These are phyloP conservation scores for Suhomyces prunicola DNA, from an alignment of 805 yeast genomes.

Conservation along the genomic window DNA sequence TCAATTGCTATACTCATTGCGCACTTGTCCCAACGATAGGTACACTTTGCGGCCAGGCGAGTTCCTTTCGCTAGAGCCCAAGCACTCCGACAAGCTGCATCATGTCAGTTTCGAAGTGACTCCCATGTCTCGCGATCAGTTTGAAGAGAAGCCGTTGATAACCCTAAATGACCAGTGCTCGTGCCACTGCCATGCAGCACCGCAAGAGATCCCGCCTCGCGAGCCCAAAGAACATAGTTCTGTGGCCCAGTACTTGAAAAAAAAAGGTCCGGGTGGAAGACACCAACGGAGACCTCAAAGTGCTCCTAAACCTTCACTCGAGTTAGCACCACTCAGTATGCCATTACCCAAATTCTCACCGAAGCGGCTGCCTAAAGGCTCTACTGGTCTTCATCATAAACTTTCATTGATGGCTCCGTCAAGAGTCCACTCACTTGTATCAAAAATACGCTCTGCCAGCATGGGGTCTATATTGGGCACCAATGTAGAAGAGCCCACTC, in stretches of 20 bases:
- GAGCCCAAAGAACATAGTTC: neutral
- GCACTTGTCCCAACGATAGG: slow-evolving; percentile 34
- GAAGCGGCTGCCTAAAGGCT: neutral
- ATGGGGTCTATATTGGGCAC: neutral
- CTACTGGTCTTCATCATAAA: neutral
- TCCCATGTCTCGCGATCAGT: neutral
- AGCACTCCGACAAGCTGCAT: neutral
- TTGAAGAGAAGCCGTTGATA: neutral
- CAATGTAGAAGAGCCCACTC: neutral
- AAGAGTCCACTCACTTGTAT: neutral
- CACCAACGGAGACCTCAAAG: neutral
- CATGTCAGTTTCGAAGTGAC: neutral
- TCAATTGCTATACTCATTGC: slow-evolving; percentile 34
- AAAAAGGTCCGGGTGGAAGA: neutral
- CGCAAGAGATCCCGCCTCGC: neutral
- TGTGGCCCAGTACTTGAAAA: neutral
- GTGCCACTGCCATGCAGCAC: neutral
- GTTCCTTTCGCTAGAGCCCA: slow-evolving; percentile 20
- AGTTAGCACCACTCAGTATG: neutral
- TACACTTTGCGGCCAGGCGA: slow-evolving; percentile 31
- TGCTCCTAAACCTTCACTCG: neutral
- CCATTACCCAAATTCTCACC: neutral
- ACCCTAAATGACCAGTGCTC: neutral
- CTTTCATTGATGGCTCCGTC: neutral
- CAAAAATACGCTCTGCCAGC: slow-evolving; percentile 1